Evolutionary conservation across 495 filamentous ascomycete species (phyloP), one percentile per base, ranked within the genome.

Genomic region (Tuber umbilicatum): DNA sequence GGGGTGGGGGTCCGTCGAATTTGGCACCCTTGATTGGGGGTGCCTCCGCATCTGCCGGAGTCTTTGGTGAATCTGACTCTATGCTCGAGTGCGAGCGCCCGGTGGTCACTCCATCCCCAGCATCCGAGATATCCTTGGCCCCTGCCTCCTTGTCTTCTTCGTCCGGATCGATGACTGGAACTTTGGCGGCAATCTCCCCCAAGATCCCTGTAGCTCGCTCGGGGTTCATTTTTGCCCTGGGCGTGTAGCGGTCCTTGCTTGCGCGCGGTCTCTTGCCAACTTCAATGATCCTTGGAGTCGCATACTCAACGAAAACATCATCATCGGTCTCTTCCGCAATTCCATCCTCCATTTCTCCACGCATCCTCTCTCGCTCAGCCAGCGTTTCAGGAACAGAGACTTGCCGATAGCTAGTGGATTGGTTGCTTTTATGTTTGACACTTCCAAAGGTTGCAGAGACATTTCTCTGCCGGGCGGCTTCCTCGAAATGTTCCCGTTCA

Each of bases 111-210:
- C 90, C 92, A 45, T 84, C 87, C 43, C 85, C 86, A 17, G 75
- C 74, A 72, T 83, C 84, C 17, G 80, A 80, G 38, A 76, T 70
- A 16, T 73, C 76, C 39, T 73, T 81, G 10, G 43, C 37, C 68
- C 77, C 76, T 12, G 81, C 86, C 39, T 88, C 88, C 72, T 94
- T 92, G 74, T 90, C 91, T 74, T 92, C 92, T 64, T 64, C 55
- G 75, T 88, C 91, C 47, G 84, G 87, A 79, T 93, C 93, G 76
- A 89, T 90, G 76, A 85, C 88, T 75, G 89, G 90, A 81, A 94
- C 87, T 84, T 92, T 96, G 42, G 87, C 86, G 41, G 91, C 88
- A 78, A 98, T 91, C 82, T 98, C 94, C 75, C 88, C 90, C 23
- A 97, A 85, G 69, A 96, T 86, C 35, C 89, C 92, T 76, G 89